Evolutionary conservation across 2,329 filamentous ascomycete genomes (phyloP).

Genomic region (Nigrospora oryzae): DNA sequence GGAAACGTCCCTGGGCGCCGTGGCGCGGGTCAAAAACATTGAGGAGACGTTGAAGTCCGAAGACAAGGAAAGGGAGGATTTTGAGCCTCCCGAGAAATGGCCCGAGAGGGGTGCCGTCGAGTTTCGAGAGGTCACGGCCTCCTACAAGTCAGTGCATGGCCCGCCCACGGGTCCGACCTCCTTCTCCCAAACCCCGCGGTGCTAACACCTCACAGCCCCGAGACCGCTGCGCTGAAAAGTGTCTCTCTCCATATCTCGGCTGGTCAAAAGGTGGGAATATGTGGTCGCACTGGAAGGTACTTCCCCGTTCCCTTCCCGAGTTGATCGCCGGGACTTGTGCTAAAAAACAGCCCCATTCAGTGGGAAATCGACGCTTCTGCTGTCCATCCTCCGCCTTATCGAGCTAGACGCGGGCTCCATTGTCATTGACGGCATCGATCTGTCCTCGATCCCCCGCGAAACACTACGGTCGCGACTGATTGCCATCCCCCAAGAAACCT

Average conservation of each 20-base stretch:
- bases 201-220: no score
- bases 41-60: not conserved
- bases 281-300: constrained; percentile 21
- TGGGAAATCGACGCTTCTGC: not conserved
- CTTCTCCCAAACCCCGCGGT: not conserved
- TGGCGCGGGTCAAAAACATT: constrained; percentile 3
- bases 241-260: constrained; percentile 8
- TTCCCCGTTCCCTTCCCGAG: no score
- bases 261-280: constrained; percentile 23
- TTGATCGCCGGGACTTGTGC: no score
- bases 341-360: no score
- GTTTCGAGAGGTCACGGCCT: not conserved
- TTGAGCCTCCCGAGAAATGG: constrained; percentile 1
- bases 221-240: no score
- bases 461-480: not conserved
- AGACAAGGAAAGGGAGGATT: not conserved
- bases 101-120: not conserved
- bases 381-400: constrained; percentile 1
- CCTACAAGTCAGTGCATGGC: not conserved
- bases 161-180: not conserved
- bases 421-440: constrained; percentile 1
- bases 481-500: constrained; percentile 1
- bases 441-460: not conserved
- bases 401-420: not conserved
- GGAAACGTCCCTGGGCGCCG: constrained; percentile 4